Evolutionary conservation across 1,284 basidiomycete species (phyloP).

Genomic region (Agaricales sp.): DNA sequence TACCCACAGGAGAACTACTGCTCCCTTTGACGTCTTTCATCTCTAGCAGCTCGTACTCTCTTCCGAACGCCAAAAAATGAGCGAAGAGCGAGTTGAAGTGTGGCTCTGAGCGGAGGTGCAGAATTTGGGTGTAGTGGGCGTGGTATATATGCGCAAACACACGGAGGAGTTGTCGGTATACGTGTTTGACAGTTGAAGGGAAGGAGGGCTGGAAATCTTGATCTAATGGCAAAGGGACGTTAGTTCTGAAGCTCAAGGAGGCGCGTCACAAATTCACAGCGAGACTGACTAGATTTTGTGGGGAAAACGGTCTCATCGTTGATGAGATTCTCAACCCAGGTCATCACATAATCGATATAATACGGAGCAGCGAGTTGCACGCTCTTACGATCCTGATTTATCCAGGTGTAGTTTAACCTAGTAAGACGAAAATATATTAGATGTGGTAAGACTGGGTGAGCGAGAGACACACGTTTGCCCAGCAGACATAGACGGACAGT

Average conservation of each 20-base stretch:
- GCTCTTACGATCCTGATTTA: conserved; percentile 90
- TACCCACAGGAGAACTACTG: conserved; percentile 49
- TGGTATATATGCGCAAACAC: conserved; percentile 98
- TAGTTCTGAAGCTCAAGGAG: conserved; percentile 1
- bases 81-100: conserved; percentile 99
- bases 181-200: conserved; percentile 89
- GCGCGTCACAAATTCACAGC: too few relatives aligned
- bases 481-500: conserved; percentile 91
- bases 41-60: conserved; percentile 88
- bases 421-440: conserved; percentile 1
- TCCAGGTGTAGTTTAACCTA: conserved; percentile 96
- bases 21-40: conserved; percentile 82
- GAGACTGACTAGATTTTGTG: conserved; percentile 81
- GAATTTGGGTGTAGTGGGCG: conserved; percentile 85
- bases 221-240: conserved; percentile 34
- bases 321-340: conserved; percentile 91
- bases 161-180: conserved; percentile 93
- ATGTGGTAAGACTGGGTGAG: neutral
- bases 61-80: conserved; percentile 91
- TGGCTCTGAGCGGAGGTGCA: conserved; percentile 91
- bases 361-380: conserved; percentile 92
- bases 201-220: conserved; percentile 87
- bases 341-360: conserved; percentile 99
- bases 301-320: conserved; percentile 93
- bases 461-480: conserved; percentile 64